These are phyloP conservation scores for Halenospora varia DNA, from an alignment of 495 filamentous ascomycete species.

Conservation along the genomic window DNA sequence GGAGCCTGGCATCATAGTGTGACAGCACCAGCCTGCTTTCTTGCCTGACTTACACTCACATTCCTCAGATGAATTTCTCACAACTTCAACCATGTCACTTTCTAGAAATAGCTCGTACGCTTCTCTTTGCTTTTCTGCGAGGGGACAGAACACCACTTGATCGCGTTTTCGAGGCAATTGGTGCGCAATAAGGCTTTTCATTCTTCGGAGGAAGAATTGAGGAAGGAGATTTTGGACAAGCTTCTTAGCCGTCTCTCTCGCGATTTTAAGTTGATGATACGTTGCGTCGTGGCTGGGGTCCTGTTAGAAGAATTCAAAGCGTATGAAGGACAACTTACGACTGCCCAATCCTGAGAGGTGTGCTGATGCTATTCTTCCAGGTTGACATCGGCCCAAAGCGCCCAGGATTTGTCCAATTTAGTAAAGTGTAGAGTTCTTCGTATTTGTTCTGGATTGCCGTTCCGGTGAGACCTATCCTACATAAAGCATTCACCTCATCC, in stretches of 20 bases:
- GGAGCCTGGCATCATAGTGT: constrained; percentile 50
- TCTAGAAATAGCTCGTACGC: constrained; percentile 82
- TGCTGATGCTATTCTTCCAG: constrained; percentile 75
- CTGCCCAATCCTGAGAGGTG: constrained; percentile 81
- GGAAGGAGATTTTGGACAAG: constrained; percentile 87
- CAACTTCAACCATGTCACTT: constrained; percentile 64
- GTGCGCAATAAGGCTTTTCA: constrained; percentile 89
- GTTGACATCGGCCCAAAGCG: constrained; percentile 70
- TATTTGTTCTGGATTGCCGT: constrained; percentile 99
- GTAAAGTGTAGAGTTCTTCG: constrained; percentile 91
- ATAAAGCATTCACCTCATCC: constrained; percentile 89
- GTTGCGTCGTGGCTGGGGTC: constrained; percentile 75
- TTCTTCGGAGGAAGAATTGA: constrained; percentile 85
- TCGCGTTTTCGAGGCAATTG: constrained; percentile 97
- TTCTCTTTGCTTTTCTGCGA: constrained; percentile 76
- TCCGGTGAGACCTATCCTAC: constrained; percentile 88
- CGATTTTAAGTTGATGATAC: constrained; percentile 70
- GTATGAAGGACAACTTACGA: constrained; percentile 31
- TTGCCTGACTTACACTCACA: constrained; percentile 70
- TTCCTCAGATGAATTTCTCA: constrained; percentile 58
- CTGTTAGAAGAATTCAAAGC: background rate
- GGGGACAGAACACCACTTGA: constrained; percentile 82
- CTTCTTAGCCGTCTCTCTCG: constrained; percentile 77
- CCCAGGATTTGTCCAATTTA: constrained; percentile 97
- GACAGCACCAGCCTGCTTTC: constrained; percentile 82